Conservation (phyloP, 2,329 filamentous ascomycete species). For the Sclerotinia spermophila region DNA sequence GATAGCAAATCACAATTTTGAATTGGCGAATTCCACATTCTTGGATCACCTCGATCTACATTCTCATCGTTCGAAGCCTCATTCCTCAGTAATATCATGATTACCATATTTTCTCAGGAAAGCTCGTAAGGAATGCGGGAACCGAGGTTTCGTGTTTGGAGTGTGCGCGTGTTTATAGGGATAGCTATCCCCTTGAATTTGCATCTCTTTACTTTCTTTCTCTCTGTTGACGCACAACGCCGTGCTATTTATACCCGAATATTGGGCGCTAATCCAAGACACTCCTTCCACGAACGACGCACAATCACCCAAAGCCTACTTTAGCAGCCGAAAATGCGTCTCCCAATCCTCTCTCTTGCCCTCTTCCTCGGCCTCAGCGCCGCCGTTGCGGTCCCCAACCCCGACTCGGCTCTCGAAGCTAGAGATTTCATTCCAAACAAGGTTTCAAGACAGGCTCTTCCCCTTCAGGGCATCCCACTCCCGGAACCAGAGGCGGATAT, state of each 20-base stretch:
- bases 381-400: not conserved
- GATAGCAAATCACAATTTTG: slow-evolving; percentile 3
- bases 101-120: not conserved
- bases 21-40: not conserved
- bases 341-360: not conserved
- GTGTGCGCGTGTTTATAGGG: not conserved
- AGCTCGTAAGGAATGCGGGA: not conserved
- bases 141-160: not conserved
- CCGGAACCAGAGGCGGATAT: not conserved
- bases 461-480: not conserved
- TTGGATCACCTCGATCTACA: not conserved
- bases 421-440: not conserved
- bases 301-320: not conserved
- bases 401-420: not conserved
- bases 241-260: not conserved
- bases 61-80: not conserved
- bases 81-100: not conserved
- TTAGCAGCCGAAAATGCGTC: not conserved
- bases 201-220: not conserved
- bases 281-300: not conserved
- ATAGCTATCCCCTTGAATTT: not conserved
- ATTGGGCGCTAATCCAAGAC: not conserved
- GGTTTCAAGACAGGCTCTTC: rapidly evolving
- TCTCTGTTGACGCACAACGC: not conserved
- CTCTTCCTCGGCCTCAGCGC: not conserved